These are phyloP conservation scores for Przewalskia tangutica DNA, from an alignment of 257 asterid genomes.

Conservation along the genomic window DNA sequence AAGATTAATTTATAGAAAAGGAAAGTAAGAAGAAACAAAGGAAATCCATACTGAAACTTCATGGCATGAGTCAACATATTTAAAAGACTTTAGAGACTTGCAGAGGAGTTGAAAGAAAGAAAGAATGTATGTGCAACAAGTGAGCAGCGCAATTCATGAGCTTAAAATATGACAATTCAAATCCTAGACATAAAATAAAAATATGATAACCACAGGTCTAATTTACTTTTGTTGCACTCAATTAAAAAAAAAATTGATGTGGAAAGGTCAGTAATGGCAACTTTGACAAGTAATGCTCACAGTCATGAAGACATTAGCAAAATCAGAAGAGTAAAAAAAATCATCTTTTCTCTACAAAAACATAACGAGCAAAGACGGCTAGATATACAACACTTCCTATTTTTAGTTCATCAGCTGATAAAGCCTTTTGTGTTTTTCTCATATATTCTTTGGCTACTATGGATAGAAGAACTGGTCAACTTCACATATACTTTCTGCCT, in stretches of 20 bases:
- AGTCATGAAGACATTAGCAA: not conserved
- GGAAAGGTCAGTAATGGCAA: not conserved
- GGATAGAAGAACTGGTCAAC: constrained; percentile 6
- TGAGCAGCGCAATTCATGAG: not conserved
- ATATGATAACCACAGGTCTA: not conserved
- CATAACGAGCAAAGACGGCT: not conserved
- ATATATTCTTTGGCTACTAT: not conserved
- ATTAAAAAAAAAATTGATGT: not conserved
- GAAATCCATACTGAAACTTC: not conserved
- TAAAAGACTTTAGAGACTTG: not conserved
- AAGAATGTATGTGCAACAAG: not conserved
- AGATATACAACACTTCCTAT: not conserved
- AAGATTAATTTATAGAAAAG: not conserved
- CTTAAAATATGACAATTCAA: not conserved
- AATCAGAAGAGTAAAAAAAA: not conserved
- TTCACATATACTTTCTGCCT: constrained; percentile 27
- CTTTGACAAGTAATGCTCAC: not conserved
- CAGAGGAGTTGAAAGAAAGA: not conserved
- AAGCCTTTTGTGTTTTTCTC: not conserved
- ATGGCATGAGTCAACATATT: not conserved
- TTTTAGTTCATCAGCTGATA: not conserved
- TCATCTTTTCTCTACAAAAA: not conserved
- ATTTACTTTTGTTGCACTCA: not conserved
- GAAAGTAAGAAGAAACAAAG: not conserved
- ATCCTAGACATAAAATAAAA: not conserved